phyloP scores from a whole-genome alignment of 805 yeast genomes.

The Candida dajiaensis region DNA sequence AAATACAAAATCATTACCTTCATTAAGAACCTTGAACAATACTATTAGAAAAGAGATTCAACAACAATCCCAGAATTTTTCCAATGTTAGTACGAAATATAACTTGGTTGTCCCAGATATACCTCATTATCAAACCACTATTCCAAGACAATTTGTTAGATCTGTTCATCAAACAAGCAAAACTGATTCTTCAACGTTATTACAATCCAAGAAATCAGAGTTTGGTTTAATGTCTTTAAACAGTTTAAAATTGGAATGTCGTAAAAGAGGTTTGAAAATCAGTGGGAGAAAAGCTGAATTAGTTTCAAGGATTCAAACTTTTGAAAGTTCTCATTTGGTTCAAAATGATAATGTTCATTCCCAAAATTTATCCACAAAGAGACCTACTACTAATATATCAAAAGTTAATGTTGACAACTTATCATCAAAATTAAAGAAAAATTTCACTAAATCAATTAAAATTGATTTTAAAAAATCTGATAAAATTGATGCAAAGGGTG shows the following conservation, averaged over 20 bases:
- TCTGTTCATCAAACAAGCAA: constrained; percentile 26
- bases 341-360: constrained; percentile 1
- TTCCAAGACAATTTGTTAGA: constrained; percentile 13
- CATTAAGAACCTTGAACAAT: constrained; percentile 15
- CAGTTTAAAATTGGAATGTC: constrained; percentile 53
- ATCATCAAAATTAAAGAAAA: constrained; percentile 6
- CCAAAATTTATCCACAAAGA: constrained; percentile 13
- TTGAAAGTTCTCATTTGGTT: constrained; percentile 16
- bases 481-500: constrained; percentile 41
- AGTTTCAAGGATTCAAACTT: constrained; percentile 29
- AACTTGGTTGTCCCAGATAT: constrained; percentile 18
- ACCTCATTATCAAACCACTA: constrained; percentile 13
- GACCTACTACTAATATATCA: neutral
- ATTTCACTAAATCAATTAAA: constrained; percentile 6
- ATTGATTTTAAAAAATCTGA: constrained; percentile 17
- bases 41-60: constrained; percentile 7
- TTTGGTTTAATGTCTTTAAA: constrained; percentile 42
- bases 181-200: constrained; percentile 21
- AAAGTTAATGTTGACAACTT: neutral
- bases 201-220: constrained; percentile 20
- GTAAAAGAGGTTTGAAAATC: constrained; percentile 51
- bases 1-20: constrained; percentile 25
- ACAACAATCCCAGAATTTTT: constrained; percentile 8
- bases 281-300: constrained; percentile 59
- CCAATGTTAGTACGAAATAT: constrained; percentile 14